phyloP scores from a whole-genome alignment of 371 early-diverging fungal genomes.

The Mortierella sp. region DNA sequence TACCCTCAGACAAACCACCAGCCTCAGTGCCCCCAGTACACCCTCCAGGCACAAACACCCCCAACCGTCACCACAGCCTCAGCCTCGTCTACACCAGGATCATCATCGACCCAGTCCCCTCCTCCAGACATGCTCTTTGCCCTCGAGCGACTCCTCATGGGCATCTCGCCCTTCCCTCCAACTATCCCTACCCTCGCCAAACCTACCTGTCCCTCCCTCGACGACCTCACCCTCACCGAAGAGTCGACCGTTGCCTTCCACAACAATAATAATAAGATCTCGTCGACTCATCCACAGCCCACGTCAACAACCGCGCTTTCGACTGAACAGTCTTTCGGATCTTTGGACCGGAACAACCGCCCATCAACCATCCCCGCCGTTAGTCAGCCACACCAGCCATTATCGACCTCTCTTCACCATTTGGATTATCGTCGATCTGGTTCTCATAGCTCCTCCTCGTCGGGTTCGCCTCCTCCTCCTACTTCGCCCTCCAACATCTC shows the following conservation, averaged over 20 bases:
- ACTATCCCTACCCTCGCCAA: slow-evolving; percentile 46
- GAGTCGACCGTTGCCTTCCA: slow-evolving; percentile 10
- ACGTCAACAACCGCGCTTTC: neutral
- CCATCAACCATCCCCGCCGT: neutral
- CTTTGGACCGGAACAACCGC: neutral
- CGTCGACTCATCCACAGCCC: neutral
- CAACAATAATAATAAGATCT: neutral
- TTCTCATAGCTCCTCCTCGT: slow-evolving; percentile 3
- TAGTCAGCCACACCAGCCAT: slow-evolving; percentile 5
- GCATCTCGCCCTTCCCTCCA: slow-evolving; percentile 53
- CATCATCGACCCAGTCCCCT: slow-evolving; percentile 4
- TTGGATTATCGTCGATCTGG: slow-evolving; percentile 3
- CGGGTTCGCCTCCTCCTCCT: slow-evolving; percentile 22
- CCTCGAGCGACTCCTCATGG: slow-evolving; percentile 44
- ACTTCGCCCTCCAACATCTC: slow-evolving; percentile 20
- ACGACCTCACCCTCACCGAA: slow-evolving; percentile 31
- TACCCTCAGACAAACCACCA: slow-evolving; percentile 25
- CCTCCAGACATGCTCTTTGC: slow-evolving; percentile 36
- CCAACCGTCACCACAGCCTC: neutral
- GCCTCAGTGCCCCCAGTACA: slow-evolving; percentile 30
- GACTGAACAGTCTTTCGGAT: neutral
- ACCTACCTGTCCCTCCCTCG: slow-evolving; percentile 49
- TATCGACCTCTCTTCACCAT: neutral
- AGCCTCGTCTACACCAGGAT: neutral
- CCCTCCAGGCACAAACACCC: slow-evolving; percentile 12